Percentiles rank a stretch among this genome's conserved stretches.
phyloP scores from a whole-genome alignment of 2,329 filamentous ascomycete species.

The Aspergillus ustus region DNA sequence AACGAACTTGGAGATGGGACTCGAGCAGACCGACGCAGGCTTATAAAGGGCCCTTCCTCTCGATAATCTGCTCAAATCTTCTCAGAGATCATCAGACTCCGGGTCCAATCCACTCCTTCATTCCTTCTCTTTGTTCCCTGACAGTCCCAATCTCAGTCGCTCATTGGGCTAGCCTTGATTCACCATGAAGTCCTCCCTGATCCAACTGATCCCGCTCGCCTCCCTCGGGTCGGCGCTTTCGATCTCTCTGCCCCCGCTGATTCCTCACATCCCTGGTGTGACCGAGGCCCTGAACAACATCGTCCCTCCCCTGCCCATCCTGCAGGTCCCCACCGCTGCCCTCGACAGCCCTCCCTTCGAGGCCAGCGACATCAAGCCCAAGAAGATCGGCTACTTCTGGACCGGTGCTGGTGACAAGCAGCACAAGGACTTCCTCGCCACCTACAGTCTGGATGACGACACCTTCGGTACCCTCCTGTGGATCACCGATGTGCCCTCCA shows the following conservation, averaged over 20 bases:
- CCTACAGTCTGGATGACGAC: constrained; percentile 48
- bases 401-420: constrained; percentile 64
- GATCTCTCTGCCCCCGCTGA: constrained; percentile 56
- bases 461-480: constrained; percentile 65
- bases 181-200: constrained; percentile 9
- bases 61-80: constrained; percentile 15
- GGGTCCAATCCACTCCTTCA: not conserved
- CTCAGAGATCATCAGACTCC: constrained; percentile 8
- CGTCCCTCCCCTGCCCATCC: constrained; percentile 60
- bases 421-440: constrained; percentile 46
- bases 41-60: constrained; percentile 4
- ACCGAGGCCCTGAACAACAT: constrained; percentile 59
- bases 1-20: not conserved
- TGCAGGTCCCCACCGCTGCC: constrained; percentile 60
- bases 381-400: constrained; percentile 71
- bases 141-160: not conserved
- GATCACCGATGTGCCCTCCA: constrained; percentile 62
- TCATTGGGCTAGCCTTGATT: not conserved
- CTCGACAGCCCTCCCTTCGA: constrained; percentile 51
- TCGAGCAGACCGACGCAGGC: not conserved
- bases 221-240: constrained; percentile 32
- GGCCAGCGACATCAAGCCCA: constrained; percentile 61
- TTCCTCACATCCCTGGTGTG: constrained; percentile 63
- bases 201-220: constrained; percentile 22
- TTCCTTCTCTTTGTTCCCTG: not conserved